These are phyloP conservation scores for Panellus pusillus DNA, from an alignment of 768 basidiomycete species.

Conservation along the genomic window DNA sequence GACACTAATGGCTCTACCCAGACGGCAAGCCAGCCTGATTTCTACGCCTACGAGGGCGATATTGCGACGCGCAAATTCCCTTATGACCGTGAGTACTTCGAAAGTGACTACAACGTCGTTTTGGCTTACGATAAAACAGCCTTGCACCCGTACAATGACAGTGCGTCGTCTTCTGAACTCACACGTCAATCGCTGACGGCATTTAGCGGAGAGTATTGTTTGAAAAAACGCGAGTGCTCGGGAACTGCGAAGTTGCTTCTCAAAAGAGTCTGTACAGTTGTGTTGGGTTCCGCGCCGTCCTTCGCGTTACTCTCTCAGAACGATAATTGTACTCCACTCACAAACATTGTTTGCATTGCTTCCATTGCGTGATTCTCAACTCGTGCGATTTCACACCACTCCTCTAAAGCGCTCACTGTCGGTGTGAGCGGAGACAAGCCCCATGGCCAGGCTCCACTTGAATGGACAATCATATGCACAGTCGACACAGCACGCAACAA, in stretches of 20 bases:
- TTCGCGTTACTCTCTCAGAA: no score
- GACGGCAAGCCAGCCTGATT: constrained; percentile 21
- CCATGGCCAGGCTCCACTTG: no score
- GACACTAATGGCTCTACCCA: neutral
- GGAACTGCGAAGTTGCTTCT: no score
- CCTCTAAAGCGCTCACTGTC: no score
- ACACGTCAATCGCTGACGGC: neutral
- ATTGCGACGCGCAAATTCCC: constrained; percentile 23
- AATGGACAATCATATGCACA: no score
- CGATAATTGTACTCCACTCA: no score
- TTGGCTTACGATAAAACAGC: constrained; percentile 6
- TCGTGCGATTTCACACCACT: no score
- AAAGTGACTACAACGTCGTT: neutral
- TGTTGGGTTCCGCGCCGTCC: no score
- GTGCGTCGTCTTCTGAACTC: constrained; percentile 2
- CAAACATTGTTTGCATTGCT: no score
- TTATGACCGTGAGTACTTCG: constrained; percentile 22
- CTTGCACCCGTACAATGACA: constrained; percentile 23
- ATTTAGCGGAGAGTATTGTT: neutral
- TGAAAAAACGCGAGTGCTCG: neutral
- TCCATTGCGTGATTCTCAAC: no score
- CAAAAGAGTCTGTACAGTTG: no score
- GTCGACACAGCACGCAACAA: neutral
- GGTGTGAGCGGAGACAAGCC: no score
- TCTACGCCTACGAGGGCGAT: constrained; percentile 22